Conservation (phyloP, 345 rosid species). For the Cardiospermum halicacabum region DNA sequence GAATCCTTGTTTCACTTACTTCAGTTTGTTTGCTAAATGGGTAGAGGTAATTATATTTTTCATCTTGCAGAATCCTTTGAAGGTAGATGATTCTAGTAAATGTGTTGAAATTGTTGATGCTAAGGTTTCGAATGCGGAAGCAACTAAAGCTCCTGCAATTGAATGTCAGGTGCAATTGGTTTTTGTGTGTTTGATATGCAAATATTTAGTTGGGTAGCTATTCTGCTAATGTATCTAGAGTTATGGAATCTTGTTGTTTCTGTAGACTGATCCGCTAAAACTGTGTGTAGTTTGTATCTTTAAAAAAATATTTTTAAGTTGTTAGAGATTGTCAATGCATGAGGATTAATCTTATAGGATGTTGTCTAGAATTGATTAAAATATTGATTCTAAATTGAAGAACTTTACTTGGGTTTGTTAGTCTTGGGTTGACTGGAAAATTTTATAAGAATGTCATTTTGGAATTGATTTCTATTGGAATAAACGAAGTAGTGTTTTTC, state of each 20-base stretch:
- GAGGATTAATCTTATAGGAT: background rate
- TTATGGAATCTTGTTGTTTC: background rate
- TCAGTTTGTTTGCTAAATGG: background rate
- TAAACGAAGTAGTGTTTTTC: background rate
- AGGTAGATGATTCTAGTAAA: slow-evolving; percentile 7
- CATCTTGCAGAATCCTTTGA: slow-evolving; percentile 16
- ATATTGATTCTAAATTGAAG: background rate
- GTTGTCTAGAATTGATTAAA: background rate
- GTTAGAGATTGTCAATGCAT: background rate
- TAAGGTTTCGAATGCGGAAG: background rate
- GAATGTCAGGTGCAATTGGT: slow-evolving; percentile 13
- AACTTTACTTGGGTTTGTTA: background rate
- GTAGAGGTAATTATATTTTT: background rate
- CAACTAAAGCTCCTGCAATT: background rate
- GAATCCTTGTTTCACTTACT: slow-evolving; percentile 3
- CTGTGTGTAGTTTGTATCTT: background rate
- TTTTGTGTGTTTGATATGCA: background rate
- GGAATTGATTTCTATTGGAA: background rate
- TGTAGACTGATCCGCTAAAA: background rate
- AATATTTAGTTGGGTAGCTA: background rate
- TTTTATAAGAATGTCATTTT: background rate
- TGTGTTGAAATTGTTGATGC: slow-evolving; percentile 1
- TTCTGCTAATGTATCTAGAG: background rate
- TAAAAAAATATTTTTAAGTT: background rate
- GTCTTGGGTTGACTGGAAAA: background rate